phyloP scores from a whole-genome alignment of 371 early-diverging fungal species.

The Mucor plumbeus region DNA sequence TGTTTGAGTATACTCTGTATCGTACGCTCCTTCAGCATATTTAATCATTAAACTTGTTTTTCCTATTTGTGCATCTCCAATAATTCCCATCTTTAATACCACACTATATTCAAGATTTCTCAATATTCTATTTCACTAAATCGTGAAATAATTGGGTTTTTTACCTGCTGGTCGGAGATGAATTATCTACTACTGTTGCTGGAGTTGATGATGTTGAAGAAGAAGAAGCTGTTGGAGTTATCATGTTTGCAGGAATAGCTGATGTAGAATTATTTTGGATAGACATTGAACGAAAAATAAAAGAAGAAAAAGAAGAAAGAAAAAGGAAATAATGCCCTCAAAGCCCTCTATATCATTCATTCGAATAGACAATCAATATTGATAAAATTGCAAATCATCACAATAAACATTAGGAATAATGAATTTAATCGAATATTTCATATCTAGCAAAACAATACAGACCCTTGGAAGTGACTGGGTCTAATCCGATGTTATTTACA shows the following conservation, averaged over 20 bases:
- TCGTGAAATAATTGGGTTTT: neutral
- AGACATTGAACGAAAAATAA: neutral
- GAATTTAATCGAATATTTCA: neutral
- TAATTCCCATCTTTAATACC: conserved; percentile 95
- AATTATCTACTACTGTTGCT: conserved; percentile 1
- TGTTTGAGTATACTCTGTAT: conserved; percentile 96
- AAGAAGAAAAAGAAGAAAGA: conserved; percentile 6
- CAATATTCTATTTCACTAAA: neutral
- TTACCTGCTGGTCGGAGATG: conserved; percentile 15
- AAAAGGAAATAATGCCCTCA: neutral
- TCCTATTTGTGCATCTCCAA: conserved; percentile 98
- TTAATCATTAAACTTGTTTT: conserved; percentile 98
- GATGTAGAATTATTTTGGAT: neutral
- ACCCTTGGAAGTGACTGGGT: conserved; percentile 3
- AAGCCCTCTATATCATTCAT: neutral
- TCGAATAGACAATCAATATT: conserved; percentile 5
- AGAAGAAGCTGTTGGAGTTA: neutral
- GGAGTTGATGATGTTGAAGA: conserved; percentile 7
- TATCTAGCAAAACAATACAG: neutral
- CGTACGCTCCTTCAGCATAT: conserved; percentile 97
- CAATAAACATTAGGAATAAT: neutral
- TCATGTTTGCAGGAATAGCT: neutral
- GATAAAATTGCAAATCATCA: neutral
- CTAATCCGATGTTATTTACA: neutral
- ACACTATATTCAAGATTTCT: conserved; percentile 42